A percentile compares a stretch with the other conserved stretches of the same genome.
Evolutionary conservation across 2,329 filamentous ascomycete species (phyloP).

Genomic region (Hymenoscyphus occultus): DNA sequence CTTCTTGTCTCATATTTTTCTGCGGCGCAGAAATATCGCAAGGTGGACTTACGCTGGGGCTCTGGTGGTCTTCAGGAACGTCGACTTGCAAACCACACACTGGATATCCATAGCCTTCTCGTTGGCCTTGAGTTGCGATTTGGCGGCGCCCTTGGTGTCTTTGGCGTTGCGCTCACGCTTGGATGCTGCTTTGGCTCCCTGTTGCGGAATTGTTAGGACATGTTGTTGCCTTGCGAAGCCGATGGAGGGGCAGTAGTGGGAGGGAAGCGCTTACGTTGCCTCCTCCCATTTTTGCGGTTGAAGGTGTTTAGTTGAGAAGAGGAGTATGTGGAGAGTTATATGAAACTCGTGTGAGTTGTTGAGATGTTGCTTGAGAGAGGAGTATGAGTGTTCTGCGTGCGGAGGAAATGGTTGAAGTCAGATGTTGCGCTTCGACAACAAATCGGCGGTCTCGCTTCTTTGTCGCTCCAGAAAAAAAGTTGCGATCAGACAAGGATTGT

Average conservation of each 20-base stretch:
- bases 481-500: neutral
- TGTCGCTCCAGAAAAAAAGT: neutral
- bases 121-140: conserved; percentile 71
- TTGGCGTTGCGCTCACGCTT: conserved; percentile 72
- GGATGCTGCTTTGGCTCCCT: conserved; percentile 66
- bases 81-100: conserved; percentile 73
- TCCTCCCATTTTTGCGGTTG: conserved; percentile 20
- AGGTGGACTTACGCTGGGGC: conserved; percentile 59
- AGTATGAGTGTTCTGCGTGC: neutral
- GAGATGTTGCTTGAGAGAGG: conserved; percentile 8
- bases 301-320: conserved; percentile 2
- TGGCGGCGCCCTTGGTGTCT: conserved; percentile 52
- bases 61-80: conserved; percentile 75
- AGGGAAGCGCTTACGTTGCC: conserved; percentile 28
- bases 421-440: conserved; percentile 2
- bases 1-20: neutral
- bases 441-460: neutral
- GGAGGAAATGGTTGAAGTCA: conserved; percentile 7
- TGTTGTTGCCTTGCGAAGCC: neutral
- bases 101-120: conserved; percentile 71
- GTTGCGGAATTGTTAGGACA: conserved; percentile 9
- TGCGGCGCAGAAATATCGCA: neutral
- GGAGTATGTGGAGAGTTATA: neutral
- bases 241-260: conserved; percentile 1
- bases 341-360: neutral